Percentiles rank a stretch among this genome's conserved stretches.
These are phyloP conservation scores for Chondrus crispus DNA, from an alignment of 23 red algal species.

Conservation along the genomic window DNA sequence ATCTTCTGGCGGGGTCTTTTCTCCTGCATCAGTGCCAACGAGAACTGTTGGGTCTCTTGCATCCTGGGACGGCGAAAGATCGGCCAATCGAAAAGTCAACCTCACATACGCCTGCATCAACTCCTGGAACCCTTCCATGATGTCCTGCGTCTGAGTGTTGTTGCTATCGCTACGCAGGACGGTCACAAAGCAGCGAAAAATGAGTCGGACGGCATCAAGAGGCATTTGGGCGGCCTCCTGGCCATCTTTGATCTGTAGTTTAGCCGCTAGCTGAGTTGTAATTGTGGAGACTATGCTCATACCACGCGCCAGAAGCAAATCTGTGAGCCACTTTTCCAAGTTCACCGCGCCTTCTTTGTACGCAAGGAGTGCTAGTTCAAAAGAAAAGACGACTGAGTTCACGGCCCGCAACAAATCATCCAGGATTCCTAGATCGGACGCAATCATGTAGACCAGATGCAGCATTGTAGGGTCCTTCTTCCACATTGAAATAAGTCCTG, in stretches of 20 bases:
- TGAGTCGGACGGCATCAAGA: constrained; percentile 41
- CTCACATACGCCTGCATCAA: constrained; percentile 7
- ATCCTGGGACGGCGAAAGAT: constrained; percentile 30
- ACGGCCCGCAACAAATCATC: constrained; percentile 62
- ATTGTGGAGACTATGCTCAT: constrained; percentile 45
- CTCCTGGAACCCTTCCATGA: constrained; percentile 41
- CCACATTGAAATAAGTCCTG: constrained; percentile 62
- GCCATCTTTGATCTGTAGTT: constrained; percentile 8
- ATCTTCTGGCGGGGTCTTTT: neutral
- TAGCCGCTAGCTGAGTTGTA: constrained; percentile 53
- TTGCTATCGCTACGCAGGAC: neutral
- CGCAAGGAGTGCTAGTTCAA: constrained; percentile 89
- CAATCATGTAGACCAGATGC: constrained; percentile 59
- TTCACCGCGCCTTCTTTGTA: constrained; percentile 81
- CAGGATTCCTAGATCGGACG: constrained; percentile 67
- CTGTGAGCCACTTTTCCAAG: constrained; percentile 83
- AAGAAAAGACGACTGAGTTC: constrained; percentile 69
- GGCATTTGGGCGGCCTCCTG: neutral
- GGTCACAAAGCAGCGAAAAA: constrained; percentile 34
- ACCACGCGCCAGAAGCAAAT: constrained; percentile 61
- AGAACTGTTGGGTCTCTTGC: constrained; percentile 9
- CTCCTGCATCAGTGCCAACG: constrained; percentile 12
- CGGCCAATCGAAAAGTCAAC: constrained; percentile 1
- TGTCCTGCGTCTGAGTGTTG: constrained; percentile 2
- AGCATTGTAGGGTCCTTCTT: constrained; percentile 34